Evolutionary conservation across 805 yeast genomes (phyloP), one percentile per base, ranked within the genome.

Genomic region (Suhomyces kilbournensis): DNA sequence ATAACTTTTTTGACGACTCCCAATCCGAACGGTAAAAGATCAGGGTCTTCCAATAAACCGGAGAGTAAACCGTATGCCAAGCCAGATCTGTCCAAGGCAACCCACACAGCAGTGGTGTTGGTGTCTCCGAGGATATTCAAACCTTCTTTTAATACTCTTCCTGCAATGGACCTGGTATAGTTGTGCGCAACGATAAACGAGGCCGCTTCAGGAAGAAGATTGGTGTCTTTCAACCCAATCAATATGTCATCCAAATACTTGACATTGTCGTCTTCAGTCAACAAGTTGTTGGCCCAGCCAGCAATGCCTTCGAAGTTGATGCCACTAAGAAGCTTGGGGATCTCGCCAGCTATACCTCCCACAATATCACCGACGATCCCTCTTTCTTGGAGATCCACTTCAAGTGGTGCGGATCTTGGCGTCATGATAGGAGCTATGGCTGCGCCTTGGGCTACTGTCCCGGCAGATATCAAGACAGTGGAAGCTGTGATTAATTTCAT

Each of bases 51-150:
- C 23, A 67, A 35, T 25, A 58, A 42, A 35, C 63, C 62, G 9
- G 68, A 63, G 51, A 67, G 54, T 47, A 67, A 50, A 5, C 61
- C 54, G 47, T 67, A 68, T 12, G 63, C 67, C 53, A 68, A 65
- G 2, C 67, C 67, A 20, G 71, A 67, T 38, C 60, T 53, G 50
- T 67, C 69, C 49, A 68, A 64, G 5, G 70, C 71, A 47, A 58
- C 62, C 47, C 63, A 68, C 20, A 69, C 51, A 8, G 60, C 49
- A 25, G 71, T 67, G 20, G 65, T 53, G 53, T 69, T 63, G 50
- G 60, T 49, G 7, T 50, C 43, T 12, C 52, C 55, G 2, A 56
- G 56, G 19, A 56, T 56, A 8, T 42, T 39, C 44, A 64, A 54
- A 12, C 59, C 55, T 19, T 56, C 57, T 34, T 53, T 56, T 35